Percentiles rank a stretch among this genome's conserved stretches.
phyloP scores from a whole-genome alignment of 371 early-diverging fungal genomes.

The Mitosporidium daphniae region DNA sequence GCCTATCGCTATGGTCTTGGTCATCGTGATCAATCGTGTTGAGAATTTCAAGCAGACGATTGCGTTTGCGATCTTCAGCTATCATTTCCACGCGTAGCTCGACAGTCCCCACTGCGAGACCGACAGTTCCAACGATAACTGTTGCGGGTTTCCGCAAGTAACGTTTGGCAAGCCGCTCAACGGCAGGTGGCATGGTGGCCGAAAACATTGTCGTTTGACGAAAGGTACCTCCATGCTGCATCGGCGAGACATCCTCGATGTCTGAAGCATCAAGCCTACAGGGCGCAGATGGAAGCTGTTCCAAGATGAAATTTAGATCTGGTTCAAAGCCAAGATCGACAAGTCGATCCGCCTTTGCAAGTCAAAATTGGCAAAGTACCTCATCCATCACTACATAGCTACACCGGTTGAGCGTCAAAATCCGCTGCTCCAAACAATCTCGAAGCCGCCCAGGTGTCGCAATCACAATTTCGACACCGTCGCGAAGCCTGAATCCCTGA shows the following conservation, averaged over 20 bases:
- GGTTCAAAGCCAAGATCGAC: constrained; percentile 84
- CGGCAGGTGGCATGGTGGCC: constrained; percentile 89
- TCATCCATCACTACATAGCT: constrained; percentile 70
- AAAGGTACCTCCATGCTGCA: constrained; percentile 14
- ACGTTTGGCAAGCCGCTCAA: constrained; percentile 50
- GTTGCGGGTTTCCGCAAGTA: constrained; percentile 63
- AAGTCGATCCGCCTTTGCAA: constrained; percentile 54
- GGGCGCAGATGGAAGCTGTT: constrained; percentile 49
- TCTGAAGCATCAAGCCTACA: constrained; percentile 41
- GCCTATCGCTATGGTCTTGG: too few species aligned
- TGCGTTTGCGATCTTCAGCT: constrained; percentile 30
- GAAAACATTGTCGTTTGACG: constrained; percentile 97
- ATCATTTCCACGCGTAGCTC: constrained; percentile 73
- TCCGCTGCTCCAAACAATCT: constrained; percentile 42
- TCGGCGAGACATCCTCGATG: constrained; percentile 11
- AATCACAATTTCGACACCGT: constrained; percentile 66
- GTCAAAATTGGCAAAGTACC: too few species aligned
- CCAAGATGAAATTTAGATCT: constrained; percentile 66
- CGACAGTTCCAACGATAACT: constrained; percentile 80
- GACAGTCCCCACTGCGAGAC: constrained; percentile 69
- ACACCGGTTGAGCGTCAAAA: constrained; percentile 38
- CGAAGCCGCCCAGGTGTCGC: constrained; percentile 80
- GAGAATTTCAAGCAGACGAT: too few species aligned
- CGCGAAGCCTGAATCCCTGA: constrained; percentile 36
- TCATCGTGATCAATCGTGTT: too few species aligned